These are phyloP conservation scores for Clonostachys sp. DNA, from an alignment of 2,329 filamentous ascomycete species.

Conservation along the genomic window DNA sequence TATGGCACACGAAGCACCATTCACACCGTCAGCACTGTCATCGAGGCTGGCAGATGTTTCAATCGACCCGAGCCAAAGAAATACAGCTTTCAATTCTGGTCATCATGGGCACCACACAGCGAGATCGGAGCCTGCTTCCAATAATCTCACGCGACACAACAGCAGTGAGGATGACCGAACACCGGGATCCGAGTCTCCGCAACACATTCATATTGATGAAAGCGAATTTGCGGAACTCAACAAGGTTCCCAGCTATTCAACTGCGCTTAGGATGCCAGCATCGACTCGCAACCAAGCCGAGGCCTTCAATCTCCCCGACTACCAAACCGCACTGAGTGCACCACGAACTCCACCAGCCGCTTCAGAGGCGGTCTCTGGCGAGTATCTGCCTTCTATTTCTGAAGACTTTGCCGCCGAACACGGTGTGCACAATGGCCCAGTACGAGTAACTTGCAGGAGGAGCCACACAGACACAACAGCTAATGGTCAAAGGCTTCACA, in stretches of 20 bases:
- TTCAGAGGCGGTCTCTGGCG: no score
- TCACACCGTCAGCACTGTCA: constrained; percentile 50
- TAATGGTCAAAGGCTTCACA: constrained; percentile 16
- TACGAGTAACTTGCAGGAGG: no score
- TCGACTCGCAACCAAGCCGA: constrained; percentile 48
- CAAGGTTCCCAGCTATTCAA: constrained; percentile 74
- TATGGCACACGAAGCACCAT: constrained; percentile 24
- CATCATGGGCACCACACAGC: constrained; percentile 33
- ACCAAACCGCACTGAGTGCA: constrained; percentile 54
- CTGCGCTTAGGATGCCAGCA: constrained; percentile 63
- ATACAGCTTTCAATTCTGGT: constrained; percentile 38
- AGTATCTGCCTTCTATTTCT: no score
- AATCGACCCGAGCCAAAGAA: constrained; percentile 39
- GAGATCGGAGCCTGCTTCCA: constrained; percentile 36
- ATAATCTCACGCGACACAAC: constrained; percentile 46
- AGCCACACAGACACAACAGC: no score
- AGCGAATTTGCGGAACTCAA: constrained; percentile 60
- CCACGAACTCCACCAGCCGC: constrained; percentile 39
- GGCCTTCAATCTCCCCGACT: constrained; percentile 57
- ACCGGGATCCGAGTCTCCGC: constrained; percentile 49
- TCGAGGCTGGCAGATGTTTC: constrained; percentile 68
- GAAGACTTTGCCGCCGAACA: no score
- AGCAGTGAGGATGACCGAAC: constrained; percentile 38
- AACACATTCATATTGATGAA: constrained; percentile 53
- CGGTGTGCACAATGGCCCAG: no score